These are phyloP conservation scores for Jamesozyma piceae DNA, from an alignment of 805 yeast genomes.

Conservation along the genomic window DNA sequence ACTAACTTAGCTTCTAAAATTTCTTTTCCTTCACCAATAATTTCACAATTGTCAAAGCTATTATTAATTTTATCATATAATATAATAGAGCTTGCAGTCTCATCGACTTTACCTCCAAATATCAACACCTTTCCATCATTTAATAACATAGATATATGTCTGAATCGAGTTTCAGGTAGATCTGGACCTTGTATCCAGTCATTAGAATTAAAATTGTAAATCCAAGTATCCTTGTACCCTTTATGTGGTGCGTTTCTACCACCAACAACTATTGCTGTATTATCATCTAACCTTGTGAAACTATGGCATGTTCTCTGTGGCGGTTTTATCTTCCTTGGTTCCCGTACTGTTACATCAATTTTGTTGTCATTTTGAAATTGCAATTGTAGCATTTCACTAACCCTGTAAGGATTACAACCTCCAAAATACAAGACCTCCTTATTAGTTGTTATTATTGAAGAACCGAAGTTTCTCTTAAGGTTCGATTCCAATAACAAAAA, in stretches of 20 bases:
- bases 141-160: constrained; percentile 39
- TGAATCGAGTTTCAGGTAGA: constrained; percentile 39
- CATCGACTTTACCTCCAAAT: constrained; percentile 40
- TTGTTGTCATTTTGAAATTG: background rate
- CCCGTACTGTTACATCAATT: constrained; percentile 5
- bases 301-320: constrained; percentile 53
- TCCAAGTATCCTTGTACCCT: constrained; percentile 38
- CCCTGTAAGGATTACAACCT: constrained; percentile 28
- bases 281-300: constrained; percentile 22
- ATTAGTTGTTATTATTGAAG: constrained; percentile 6
- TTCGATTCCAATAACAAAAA: constrained; percentile 2
- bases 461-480: constrained; percentile 21
- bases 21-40: background rate
- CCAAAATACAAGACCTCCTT: constrained; percentile 28
- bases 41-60: constrained; percentile 10
- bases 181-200: constrained; percentile 35
- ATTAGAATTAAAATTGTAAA: constrained; percentile 11
- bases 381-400: constrained; percentile 15
- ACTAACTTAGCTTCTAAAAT: constrained; percentile 1
- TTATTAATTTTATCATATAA: constrained; percentile 10
- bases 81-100: constrained; percentile 15
- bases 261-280: constrained; percentile 40
- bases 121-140: constrained; percentile 32
- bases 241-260: constrained; percentile 58
- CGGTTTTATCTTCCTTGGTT: constrained; percentile 3